phyloP scores from a whole-genome alignment of 73 alveolate species.

The Halteria grandinella region DNA sequence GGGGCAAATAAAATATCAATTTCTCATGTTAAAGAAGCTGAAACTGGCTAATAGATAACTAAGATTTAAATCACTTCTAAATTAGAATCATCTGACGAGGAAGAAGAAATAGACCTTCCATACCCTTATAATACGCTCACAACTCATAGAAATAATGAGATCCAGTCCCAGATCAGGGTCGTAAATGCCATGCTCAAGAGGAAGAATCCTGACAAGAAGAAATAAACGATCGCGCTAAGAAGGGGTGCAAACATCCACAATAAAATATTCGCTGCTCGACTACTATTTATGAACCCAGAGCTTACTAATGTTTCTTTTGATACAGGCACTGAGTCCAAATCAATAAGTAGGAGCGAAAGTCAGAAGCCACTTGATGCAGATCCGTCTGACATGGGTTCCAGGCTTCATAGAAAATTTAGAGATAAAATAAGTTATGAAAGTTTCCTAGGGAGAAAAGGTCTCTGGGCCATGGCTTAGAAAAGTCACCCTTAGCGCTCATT shows the following conservation, averaged over 20 bases:
- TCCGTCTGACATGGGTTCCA: neutral
- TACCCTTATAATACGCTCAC: constrained; percentile 48
- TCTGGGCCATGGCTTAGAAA: too few relatives aligned
- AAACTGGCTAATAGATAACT: too few relatives aligned
- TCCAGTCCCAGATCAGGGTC: constrained; percentile 1
- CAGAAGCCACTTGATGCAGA: neutral
- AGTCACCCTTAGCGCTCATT: too few relatives aligned
- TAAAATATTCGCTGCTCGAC: constrained; percentile 38
- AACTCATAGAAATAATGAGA: constrained; percentile 13
- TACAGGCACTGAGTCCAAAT: neutral
- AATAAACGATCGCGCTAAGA: neutral
- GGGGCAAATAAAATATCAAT: too few relatives aligned
- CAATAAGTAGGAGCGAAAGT: neutral
- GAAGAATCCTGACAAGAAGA: constrained; percentile 9
- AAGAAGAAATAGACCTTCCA: constrained; percentile 45
- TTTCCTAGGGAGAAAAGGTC: neutral
- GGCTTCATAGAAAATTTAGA: neutral
- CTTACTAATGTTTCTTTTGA: neutral
- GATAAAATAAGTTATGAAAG: neutral
- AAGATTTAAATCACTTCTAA: too few relatives aligned
- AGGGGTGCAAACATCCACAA: neutral
- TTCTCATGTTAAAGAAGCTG: too few relatives aligned
- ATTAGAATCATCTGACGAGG: too few relatives aligned
- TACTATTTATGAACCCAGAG: neutral
- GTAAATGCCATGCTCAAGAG: constrained; percentile 19